phyloP scores from a whole-genome alignment of 2,329 filamentous ascomycete species.

The Tolypocladium amazonense region DNA sequence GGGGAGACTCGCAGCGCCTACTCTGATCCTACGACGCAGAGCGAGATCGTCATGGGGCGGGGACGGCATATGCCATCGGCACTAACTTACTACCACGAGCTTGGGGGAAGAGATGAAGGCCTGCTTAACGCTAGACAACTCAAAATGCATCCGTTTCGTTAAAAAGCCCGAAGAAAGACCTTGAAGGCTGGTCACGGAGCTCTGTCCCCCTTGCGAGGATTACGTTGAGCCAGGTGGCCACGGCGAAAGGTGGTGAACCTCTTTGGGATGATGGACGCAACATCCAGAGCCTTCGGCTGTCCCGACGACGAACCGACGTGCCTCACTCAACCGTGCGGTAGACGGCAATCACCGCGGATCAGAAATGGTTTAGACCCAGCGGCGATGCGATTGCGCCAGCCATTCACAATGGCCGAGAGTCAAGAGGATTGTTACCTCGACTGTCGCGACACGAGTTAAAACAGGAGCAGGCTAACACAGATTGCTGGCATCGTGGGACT shows the following conservation, averaged over 20 bases:
- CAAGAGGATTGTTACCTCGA: not conserved
- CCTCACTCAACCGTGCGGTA: too few species aligned
- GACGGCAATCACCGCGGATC: too few species aligned
- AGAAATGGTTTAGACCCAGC: too few species aligned
- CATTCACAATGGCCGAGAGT: not conserved
- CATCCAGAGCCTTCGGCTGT: not conserved
- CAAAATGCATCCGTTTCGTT: not conserved
- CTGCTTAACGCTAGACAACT: not conserved
- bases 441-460: not conserved
- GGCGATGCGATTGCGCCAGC: too few species aligned
- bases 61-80: not conserved
- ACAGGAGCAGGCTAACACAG: not conserved
- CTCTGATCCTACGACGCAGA: not conserved
- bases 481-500: not conserved
- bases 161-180: not conserved
- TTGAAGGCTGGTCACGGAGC: not conserved
- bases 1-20: not conserved
- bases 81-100: too few species aligned
- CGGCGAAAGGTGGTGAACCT: not conserved
- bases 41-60: not conserved
- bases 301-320: not conserved
- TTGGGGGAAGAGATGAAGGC: too few species aligned
- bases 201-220: not conserved
- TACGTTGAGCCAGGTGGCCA: not conserved
- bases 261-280: not conserved